Percentiles rank a stretch among this genome's conserved stretches.
phyloP scores from a whole-genome alignment of 2,329 filamentous ascomycete species.

The Hansfordia pulvinata region DNA sequence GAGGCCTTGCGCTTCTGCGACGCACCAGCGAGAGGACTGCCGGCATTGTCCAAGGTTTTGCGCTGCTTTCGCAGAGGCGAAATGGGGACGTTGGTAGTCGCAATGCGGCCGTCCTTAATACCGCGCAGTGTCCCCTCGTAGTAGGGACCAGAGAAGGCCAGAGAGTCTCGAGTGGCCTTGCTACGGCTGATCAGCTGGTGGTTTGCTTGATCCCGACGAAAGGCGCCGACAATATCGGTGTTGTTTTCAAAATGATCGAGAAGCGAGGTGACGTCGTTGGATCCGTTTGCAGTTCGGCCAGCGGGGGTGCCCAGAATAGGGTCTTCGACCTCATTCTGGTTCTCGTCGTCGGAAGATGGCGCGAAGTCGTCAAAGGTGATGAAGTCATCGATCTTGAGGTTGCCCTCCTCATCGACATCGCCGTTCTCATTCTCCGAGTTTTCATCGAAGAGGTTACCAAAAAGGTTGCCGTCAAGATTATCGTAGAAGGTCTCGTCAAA shows the following conservation, averaged over 20 bases:
- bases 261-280: constrained; percentile 37
- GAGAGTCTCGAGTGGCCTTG: constrained; percentile 46
- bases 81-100: constrained; percentile 52
- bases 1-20: constrained; percentile 44
- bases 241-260: constrained; percentile 56
- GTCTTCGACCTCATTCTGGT: constrained; percentile 29
- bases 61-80: constrained; percentile 52
- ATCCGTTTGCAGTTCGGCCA: constrained; percentile 30
- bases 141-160: constrained; percentile 47
- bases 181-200: constrained; percentile 46
- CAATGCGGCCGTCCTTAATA: constrained; percentile 52
- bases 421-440: constrained; percentile 17
- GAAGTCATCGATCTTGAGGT: constrained; percentile 57
- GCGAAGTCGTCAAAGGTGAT: constrained; percentile 50
- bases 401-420: constrained; percentile 41
- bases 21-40: constrained; percentile 33
- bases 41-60: constrained; percentile 27
- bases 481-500: constrained; percentile 25
- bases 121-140: constrained; percentile 46
- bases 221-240: constrained; percentile 59
- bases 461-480: constrained; percentile 41
- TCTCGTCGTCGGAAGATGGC: constrained; percentile 47
- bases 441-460: constrained; percentile 36
- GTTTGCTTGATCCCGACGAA: constrained; percentile 56
- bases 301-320: constrained; percentile 32